These are phyloP conservation scores for Aspergillus mulundensis DNA, from an alignment of 495 filamentous ascomycete species.

Conservation along the genomic window DNA sequence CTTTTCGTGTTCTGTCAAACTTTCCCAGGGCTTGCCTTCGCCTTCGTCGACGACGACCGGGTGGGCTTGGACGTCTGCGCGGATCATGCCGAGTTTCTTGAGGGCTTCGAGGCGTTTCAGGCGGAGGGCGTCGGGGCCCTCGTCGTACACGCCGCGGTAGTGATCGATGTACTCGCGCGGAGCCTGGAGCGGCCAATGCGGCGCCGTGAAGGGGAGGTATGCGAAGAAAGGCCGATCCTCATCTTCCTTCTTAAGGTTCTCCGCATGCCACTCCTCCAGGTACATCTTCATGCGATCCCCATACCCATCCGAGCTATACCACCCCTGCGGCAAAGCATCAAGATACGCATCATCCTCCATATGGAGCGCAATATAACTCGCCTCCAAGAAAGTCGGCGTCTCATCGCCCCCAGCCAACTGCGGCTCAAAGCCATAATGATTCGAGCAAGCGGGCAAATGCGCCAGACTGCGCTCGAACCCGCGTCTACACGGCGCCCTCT, in stretches of 20 bases:
- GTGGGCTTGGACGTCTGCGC: slow-evolving; percentile 47
- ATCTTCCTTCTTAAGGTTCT: slow-evolving; percentile 21
- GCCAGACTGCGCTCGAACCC: slow-evolving; percentile 48
- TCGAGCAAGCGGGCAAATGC: slow-evolving; percentile 53
- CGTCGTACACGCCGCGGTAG: slow-evolving; percentile 54
- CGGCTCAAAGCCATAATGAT: slow-evolving; percentile 60
- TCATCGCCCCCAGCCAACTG: slow-evolving; percentile 43
- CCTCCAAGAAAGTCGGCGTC: slow-evolving; percentile 49
- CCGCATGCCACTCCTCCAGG: slow-evolving; percentile 45
- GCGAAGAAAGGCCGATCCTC: slow-evolving; percentile 56
- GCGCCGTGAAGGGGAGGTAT: slow-evolving; percentile 56
- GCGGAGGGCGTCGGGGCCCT: slow-evolving; percentile 52
- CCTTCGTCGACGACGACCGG: slow-evolving; percentile 51
- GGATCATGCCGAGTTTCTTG: slow-evolving; percentile 49
- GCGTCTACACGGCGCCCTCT: slow-evolving; percentile 37
- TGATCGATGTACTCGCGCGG: slow-evolving; percentile 48
- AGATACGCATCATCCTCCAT: slow-evolving; percentile 57
- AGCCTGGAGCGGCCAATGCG: slow-evolving; percentile 60
- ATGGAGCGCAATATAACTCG: slow-evolving; percentile 52
- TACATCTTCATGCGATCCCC: slow-evolving; percentile 52
- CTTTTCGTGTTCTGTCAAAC: slow-evolving; percentile 46
- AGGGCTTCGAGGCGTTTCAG: slow-evolving; percentile 47
- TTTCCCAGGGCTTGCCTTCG: slow-evolving; percentile 50
- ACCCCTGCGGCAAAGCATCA: slow-evolving; percentile 48
- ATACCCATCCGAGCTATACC: slow-evolving; percentile 55